Evolutionary conservation across 306 rosid species (phyloP), one percentile per base, ranked within the genome.

Genomic region (Sechiopsis laciniata): DNA sequence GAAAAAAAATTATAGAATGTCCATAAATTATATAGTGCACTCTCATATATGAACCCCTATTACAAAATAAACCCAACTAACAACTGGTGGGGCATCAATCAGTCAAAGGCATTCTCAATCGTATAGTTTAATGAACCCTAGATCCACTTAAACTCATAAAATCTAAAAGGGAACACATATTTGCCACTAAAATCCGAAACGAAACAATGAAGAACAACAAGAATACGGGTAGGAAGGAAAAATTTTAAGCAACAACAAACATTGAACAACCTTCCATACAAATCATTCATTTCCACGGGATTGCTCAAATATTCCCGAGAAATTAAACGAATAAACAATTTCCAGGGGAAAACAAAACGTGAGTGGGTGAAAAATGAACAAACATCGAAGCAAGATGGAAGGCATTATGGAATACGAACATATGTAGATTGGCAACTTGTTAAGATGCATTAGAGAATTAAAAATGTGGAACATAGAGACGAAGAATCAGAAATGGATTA

Each of bases 401-500:
- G 69, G 22, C 69, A 63, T n/a, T 8, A 29, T 22, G 52, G 21
- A 12, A 65, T 40, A 37, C 26, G 52, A 19, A 45, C 71, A 37
- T 35, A 13, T 5, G 46, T 24, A n/a, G 19, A 61, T 11, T 11
- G 19, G 6, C 2, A 37, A 64, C 10, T 0, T 26, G 10, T 5
- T 7, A 7, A 13, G 40, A 45, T 67, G 4, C 10, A 46, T 45
- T 6, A 66, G 2, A 35, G 54, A 66, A 65, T 10, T 14, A 48
- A 68, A 68, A 68, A 46, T 12, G 72, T 66, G 54, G 7, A 68
- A 21, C 20, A 45, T 7, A 48, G 10, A 68, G 73, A 48, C 12
- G 2, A 12, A 40, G 6, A 0, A 66, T 11, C 72, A 40, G 53
- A 66, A 66, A 67, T 29, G 21, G 69, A 62, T 9, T 29, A 62